A percentile compares a stretch with the other conserved stretches of the same genome.
Evolutionary conservation across 1,284 basidiomycete genomes (phyloP).

Genomic region (Trichosporon ovoides): DNA sequence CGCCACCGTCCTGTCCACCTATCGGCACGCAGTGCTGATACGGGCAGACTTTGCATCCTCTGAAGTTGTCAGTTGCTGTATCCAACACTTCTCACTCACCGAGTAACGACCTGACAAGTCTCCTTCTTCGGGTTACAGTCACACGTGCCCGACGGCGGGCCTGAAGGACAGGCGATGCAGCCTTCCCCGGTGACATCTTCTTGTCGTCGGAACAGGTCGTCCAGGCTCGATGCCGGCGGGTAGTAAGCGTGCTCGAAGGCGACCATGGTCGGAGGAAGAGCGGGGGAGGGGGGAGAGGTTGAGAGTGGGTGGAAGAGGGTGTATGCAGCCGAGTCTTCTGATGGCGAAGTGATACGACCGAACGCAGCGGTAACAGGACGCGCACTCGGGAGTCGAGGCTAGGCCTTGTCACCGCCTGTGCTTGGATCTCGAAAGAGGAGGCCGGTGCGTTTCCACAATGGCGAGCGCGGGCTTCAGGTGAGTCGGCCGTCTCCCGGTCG

Average conservation of each 20-base stretch:
- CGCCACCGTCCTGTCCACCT: not conserved
- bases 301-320: not conserved
- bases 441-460: conserved; percentile 1
- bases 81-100: not conserved
- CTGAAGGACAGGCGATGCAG: not conserved
- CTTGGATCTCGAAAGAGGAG: not conserved
- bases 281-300: not conserved
- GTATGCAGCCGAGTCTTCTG: not conserved
- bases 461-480: not conserved
- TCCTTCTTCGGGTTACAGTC: conserved; percentile 1
- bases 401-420: conserved; percentile 4
- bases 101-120: not conserved
- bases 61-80: not conserved
- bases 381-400: not conserved
- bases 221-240: not conserved
- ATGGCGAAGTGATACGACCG: not conserved
- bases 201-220: not conserved
- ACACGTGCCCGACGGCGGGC: not conserved
- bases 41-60: not conserved
- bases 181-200: not conserved
- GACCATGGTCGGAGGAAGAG: not conserved
- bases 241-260: not conserved
- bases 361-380: conserved; percentile 4
- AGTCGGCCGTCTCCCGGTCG: not conserved
- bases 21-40: not conserved